A percentile compares a stretch with the other conserved stretches of the same genome.
phyloP scores from a whole-genome alignment of 108 stramenopile species.

The Thalassiosira profunda region DNA sequence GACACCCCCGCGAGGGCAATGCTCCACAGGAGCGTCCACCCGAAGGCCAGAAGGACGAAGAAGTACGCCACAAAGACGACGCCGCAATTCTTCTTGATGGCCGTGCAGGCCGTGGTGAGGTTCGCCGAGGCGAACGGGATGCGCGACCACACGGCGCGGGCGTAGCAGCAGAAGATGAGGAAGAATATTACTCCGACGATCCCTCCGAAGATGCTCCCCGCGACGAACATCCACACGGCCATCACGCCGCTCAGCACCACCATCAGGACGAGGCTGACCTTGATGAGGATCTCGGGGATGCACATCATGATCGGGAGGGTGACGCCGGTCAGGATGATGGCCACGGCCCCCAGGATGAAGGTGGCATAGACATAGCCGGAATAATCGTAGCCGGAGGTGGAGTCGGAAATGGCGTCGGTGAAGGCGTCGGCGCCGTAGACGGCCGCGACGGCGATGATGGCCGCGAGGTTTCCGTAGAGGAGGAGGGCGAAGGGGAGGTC shows the following conservation, averaged over 20 bases:
- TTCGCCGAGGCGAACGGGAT: conserved; percentile 91
- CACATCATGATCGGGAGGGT: conserved; percentile 68
- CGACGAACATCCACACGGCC: conserved; percentile 56
- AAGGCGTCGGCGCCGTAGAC: conserved; percentile 61
- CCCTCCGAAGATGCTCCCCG: conserved; percentile 54
- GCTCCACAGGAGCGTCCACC: conserved; percentile 73
- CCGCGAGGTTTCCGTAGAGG: conserved; percentile 65
- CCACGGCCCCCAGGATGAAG: conserved; percentile 43
- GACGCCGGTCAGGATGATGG: conserved; percentile 54
- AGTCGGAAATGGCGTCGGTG: conserved; percentile 6
- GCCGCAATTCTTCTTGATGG: conserved; percentile 75
- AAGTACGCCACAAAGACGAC: conserved; percentile 66
- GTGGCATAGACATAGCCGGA: conserved; percentile 61
- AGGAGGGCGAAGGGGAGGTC: conserved; percentile 88
- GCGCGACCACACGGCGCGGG: conserved; percentile 50
- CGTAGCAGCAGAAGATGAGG: conserved; percentile 62
- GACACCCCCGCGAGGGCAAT: conserved; percentile 57
- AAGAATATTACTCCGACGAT: conserved; percentile 74
- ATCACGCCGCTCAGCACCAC: conserved; percentile 54
- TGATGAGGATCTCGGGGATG: conserved; percentile 76
- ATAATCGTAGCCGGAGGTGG: conserved; percentile 35
- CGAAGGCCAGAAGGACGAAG: conserved; percentile 66
- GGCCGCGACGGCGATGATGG: conserved; percentile 60
- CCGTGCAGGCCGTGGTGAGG: conserved; percentile 75
- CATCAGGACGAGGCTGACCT: conserved; percentile 69